Percentiles rank a stretch among this genome's conserved stretches.
Conservation (phyloP, 352 stramenopile species). For the Elongisporangium undulatum region DNA sequence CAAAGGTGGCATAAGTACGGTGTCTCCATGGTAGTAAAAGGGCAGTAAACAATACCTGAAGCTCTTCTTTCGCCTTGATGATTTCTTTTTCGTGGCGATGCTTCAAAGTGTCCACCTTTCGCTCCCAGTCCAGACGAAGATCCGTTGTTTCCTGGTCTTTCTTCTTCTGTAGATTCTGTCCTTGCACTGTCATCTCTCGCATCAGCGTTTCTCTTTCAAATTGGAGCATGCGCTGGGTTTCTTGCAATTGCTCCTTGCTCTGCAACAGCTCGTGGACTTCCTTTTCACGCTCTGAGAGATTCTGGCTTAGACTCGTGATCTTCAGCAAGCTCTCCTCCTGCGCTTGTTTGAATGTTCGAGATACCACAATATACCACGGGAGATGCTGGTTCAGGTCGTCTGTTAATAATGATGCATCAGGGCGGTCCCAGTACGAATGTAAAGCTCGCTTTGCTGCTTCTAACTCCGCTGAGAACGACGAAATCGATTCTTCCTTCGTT, state of each 20-base stretch:
- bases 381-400: conserved; percentile 34
- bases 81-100: conserved; percentile 37
- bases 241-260: conserved; percentile 31
- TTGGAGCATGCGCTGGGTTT: conserved; percentile 43
- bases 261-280: conserved; percentile 23
- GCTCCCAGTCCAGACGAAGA: conserved; percentile 40
- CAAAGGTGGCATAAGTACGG: background rate
- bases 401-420: background rate
- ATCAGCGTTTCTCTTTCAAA: conserved; percentile 70
- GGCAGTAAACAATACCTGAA: conserved; percentile 25
- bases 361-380: conserved; percentile 51
- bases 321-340: conserved; percentile 20
- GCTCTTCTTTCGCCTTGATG: conserved; percentile 48
- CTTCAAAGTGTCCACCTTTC: conserved; percentile 53
- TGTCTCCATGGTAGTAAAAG: background rate
- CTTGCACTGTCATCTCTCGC: conserved; percentile 52
- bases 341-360: conserved; percentile 28
- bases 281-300: conserved; percentile 18
- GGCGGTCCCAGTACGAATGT: conserved; percentile 15
- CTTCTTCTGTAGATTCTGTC: conserved; percentile 43
- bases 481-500: conserved; percentile 21
- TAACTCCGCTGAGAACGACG: conserved; percentile 36
- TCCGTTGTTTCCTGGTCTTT: conserved; percentile 52
- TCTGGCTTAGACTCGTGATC: conserved; percentile 11
- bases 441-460: conserved; percentile 43